These are phyloP conservation scores for Tuber indicum DNA, from an alignment of 495 filamentous ascomycete species.

Conservation along the genomic window DNA sequence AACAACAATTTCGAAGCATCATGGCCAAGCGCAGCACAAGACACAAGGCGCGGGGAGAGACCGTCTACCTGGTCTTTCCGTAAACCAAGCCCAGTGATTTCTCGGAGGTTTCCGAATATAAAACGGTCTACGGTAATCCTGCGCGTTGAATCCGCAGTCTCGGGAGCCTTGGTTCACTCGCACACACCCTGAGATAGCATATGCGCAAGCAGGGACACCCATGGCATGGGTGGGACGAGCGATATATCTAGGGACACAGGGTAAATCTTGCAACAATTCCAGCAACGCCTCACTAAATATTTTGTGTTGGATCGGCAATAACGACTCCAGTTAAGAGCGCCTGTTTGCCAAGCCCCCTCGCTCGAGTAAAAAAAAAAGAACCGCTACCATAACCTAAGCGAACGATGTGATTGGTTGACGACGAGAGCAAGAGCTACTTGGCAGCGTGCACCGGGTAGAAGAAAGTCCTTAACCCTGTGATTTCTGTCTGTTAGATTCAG, in stretches of 20 bases:
- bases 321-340: background rate
- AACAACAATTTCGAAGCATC: background rate
- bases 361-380: background rate
- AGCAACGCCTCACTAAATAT: background rate
- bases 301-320: background rate
- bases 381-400: background rate
- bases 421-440: background rate
- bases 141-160: background rate
- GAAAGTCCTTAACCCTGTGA: background rate
- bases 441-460: background rate
- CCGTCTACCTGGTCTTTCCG: background rate
- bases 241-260: background rate
- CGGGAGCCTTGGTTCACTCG: background rate
- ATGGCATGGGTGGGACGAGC: background rate
- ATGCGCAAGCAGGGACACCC: background rate
- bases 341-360: slow-evolving; percentile 2
- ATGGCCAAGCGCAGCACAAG: background rate
- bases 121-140: background rate
- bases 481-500: background rate
- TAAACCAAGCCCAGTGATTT: background rate
- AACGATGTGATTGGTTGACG: background rate
- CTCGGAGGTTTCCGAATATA: background rate
- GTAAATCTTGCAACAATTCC: slow-evolving; percentile 1
- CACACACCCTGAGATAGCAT: background rate
- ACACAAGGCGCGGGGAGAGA: background rate